Base-by-base conservation (phyloP, 441 rosid species). In the Gossypium trilobum region DNA sequence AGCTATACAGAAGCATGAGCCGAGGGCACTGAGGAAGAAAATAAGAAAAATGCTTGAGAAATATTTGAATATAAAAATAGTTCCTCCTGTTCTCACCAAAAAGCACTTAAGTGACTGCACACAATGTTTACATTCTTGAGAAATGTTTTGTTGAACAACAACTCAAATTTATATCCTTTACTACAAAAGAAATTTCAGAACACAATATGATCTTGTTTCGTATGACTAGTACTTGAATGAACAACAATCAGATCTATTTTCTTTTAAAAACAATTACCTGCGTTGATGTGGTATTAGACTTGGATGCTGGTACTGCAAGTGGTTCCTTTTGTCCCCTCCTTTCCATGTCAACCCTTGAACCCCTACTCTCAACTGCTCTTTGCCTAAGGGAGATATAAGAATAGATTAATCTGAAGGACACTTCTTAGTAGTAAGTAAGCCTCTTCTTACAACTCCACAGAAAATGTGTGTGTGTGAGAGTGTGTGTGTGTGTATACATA, bases 291-390 rank as follows among this genome's bases (percentile, higher is more conserved):
- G 80, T 71, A 71, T 75, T 80, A 20, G 70, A 51, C 75, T 76
- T 85, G 67, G 77, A 73, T 11, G 76, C 67, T 71, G 78, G 73
- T 54, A 36, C 67, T 16, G 64, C 64, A 23, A 23, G 71, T 17
- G 75, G 74, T 27, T 86, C 86, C 46, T 82, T 84, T 50, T 84
- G 78, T 60, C 84, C 79, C 75, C 80, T 89, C 61, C 77, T 73
- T 60, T 73, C 82, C 70, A 71, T 48, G 57, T 80, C 80, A 79
- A 54, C 74, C 54, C 79, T 70, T 70, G 78, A 84, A 31, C 39
- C 81, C 82, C 77, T 78, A 72, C 79, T 76, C 14, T 78, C 80
- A 13, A 29, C 25, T 0, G 85, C 79, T 79, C 79, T 86, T 81
- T 69, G 89, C 72, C 93, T 89, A 61, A 0, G 11, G 74, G 76